Evolutionary conservation across 257 asterid genomes (phyloP).

Genomic region (Paulownia fortunei): DNA sequence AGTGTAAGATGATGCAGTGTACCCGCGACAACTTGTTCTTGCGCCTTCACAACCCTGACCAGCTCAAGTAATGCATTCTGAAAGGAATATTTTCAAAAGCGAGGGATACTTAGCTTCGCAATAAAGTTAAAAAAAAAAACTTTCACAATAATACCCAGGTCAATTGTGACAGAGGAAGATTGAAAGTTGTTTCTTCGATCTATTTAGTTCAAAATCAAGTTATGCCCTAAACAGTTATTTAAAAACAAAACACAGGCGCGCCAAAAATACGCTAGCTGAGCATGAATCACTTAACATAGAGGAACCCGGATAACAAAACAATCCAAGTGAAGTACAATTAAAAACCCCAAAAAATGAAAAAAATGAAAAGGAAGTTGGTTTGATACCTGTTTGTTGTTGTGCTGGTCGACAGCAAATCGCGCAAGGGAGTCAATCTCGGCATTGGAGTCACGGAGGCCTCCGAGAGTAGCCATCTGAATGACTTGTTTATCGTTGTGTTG

Average conservation of each 20-base stretch:
- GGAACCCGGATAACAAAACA: too few relatives aligned
- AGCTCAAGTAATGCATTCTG: slow-evolving; percentile 80
- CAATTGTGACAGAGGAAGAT: too few relatives aligned
- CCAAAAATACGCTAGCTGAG: too few relatives aligned
- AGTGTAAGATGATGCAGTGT: slow-evolving; percentile 79
- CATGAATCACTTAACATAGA: too few relatives aligned
- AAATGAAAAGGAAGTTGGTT: neutral
- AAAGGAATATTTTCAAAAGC: too few relatives aligned
- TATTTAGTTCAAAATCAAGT: neutral
- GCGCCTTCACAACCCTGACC: slow-evolving; percentile 77
- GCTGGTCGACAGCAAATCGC: slow-evolving; percentile 73
- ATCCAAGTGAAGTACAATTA: neutral
- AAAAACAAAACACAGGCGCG: neutral
- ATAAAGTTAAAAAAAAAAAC: too few relatives aligned
- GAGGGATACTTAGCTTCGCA: neutral
- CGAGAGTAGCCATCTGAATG: slow-evolving; percentile 62
- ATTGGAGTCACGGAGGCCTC: slow-evolving; percentile 57
- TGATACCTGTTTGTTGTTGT: slow-evolving; percentile 69
- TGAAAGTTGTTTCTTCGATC: too few relatives aligned
- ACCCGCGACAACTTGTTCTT: slow-evolving; percentile 85
- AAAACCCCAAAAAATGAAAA: neutral
- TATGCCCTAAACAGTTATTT: neutral
- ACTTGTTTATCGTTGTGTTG: neutral
- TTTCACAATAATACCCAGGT: too few relatives aligned
- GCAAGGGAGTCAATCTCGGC: slow-evolving; percentile 66